Evolutionary conservation across 352 stramenopile genomes (phyloP).

Genomic region (Phytophthora multivora): DNA sequence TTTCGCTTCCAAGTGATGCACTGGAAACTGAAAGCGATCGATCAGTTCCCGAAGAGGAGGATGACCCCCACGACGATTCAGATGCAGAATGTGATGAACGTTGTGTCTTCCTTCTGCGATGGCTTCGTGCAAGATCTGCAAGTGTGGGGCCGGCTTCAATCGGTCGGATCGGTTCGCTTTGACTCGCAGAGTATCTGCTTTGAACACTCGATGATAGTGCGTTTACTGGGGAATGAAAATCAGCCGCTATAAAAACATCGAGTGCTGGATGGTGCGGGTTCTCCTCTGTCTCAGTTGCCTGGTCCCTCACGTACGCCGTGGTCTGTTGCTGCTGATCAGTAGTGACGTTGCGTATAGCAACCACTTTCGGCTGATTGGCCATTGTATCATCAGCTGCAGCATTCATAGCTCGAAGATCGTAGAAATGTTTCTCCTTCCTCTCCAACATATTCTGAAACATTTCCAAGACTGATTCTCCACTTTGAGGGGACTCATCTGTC

Average conservation of each 20-base stretch:
- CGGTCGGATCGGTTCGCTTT: background rate
- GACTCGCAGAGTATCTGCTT: background rate
- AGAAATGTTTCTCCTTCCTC: slow-evolving; percentile 31
- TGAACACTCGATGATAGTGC: background rate
- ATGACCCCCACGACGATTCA: slow-evolving; percentile 7
- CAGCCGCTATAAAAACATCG: background rate
- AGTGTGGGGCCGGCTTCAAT: slow-evolving; percentile 21
- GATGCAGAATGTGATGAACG: background rate
- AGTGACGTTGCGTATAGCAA: background rate
- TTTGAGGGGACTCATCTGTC: background rate
- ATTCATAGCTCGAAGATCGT: slow-evolving; percentile 7
- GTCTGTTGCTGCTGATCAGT: slow-evolving; percentile 27
- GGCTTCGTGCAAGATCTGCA: slow-evolving; percentile 15
- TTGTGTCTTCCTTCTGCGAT: background rate
- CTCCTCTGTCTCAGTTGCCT: slow-evolving; percentile 24
- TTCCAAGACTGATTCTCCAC: slow-evolving; percentile 5
- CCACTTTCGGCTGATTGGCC: background rate
- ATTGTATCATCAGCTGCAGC: background rate
- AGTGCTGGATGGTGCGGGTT: background rate
- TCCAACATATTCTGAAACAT: slow-evolving; percentile 35
- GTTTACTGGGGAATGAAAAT: slow-evolving; percentile 2
- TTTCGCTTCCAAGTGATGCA: too few relatives aligned
- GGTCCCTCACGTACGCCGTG: slow-evolving; percentile 16
- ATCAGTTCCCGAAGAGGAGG: slow-evolving; percentile 2
- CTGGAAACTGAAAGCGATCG: background rate